These are phyloP conservation scores for Syzygium aqueum DNA, from an alignment of 345 rosid species.

Conservation along the genomic window DNA sequence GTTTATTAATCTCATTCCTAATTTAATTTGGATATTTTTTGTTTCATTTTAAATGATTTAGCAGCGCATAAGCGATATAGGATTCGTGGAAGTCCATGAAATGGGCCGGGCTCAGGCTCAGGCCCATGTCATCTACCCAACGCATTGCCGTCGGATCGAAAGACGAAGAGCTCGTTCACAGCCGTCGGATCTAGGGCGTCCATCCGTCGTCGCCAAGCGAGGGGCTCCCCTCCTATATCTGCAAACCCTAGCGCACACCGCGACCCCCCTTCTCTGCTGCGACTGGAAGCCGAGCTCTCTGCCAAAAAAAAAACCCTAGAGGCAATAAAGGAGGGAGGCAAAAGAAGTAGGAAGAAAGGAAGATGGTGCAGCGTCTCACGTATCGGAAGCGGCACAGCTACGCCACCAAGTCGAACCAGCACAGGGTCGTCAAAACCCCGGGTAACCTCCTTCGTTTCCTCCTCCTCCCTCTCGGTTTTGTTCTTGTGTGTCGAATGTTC, in stretches of 20 bases:
- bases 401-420: constrained; percentile 94
- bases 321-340: not conserved
- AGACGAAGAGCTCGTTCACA: not conserved
- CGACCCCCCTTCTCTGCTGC: not conserved
- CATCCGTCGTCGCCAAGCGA: not conserved
- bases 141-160: not conserved
- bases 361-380: constrained; percentile 93
- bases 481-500: not conserved
- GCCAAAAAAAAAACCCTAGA: constrained; percentile 22
- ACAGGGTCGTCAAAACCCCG: constrained; percentile 85
- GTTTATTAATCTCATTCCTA: not conserved
- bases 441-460: constrained; percentile 20
- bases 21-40: not conserved
- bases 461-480: no score
- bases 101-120: not conserved
- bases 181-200: constrained; percentile 46
- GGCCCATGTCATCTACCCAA: not conserved
- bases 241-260: not conserved
- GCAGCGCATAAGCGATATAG: not conserved
- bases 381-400: constrained; percentile 89
- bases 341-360: not conserved
- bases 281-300: not conserved
- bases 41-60: not conserved
- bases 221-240: not conserved
- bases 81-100: not conserved